A percentile compares a stretch with the other conserved stretches of the same genome.
phyloP scores from a whole-genome alignment of 345 rosid genomes.

The Salix viminalis region DNA sequence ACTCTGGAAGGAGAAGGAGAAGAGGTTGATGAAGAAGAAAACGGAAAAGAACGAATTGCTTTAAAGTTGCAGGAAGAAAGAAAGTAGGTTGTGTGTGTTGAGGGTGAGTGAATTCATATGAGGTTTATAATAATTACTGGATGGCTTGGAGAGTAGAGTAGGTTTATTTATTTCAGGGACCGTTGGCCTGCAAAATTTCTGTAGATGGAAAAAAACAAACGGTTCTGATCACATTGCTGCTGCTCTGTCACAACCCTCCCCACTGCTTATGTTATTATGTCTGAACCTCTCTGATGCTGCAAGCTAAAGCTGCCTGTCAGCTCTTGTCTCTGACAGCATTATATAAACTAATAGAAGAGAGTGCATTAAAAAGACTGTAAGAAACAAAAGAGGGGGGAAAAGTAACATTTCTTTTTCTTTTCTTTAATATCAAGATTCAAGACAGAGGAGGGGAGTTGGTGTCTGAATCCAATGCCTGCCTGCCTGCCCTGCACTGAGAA shows the following conservation, averaged over 20 bases:
- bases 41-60: background rate
- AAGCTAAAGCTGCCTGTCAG: slow-evolving; percentile 44
- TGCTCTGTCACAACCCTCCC: slow-evolving; percentile 10
- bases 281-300: slow-evolving; percentile 37
- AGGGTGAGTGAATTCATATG: background rate
- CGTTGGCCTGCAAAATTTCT: slow-evolving; percentile 61
- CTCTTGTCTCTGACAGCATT: slow-evolving; percentile 72
- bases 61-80: background rate
- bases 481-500: slow-evolving; percentile 15
- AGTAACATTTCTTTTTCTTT: background rate
- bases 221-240: slow-evolving; percentile 53
- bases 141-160: slow-evolving; percentile 25
- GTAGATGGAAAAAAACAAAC: slow-evolving; percentile 53
- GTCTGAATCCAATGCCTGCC: slow-evolving; percentile 27
- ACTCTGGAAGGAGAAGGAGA: background rate
- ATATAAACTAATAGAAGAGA: slow-evolving; percentile 46
- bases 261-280: slow-evolving; percentile 33
- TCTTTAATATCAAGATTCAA: background rate
- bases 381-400: background rate
- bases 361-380: slow-evolving; percentile 27
- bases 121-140: background rate
- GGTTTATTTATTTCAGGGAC: slow-evolving; percentile 71
- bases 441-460: slow-evolving; percentile 7
- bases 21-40: background rate
- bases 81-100: background rate